These are phyloP conservation scores for Talaromyces proteolyticus DNA, from an alignment of 495 filamentous ascomycete genomes.

Conservation along the genomic window DNA sequence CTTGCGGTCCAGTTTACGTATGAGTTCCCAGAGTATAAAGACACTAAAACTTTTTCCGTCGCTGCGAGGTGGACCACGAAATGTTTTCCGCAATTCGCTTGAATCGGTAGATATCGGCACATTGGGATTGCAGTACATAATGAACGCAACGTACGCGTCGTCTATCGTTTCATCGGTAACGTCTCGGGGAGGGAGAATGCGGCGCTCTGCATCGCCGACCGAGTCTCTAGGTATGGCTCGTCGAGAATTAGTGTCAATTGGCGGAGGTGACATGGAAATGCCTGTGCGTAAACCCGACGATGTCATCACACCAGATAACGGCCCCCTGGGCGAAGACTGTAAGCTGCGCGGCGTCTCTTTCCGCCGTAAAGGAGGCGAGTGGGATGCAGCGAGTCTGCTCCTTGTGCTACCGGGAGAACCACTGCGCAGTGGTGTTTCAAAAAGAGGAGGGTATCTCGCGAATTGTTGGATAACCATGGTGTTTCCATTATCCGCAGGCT, in stretches of 20 bases:
- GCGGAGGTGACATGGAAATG: conserved; percentile 31
- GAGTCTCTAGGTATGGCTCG: conserved; percentile 27
- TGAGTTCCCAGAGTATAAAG: conserved; percentile 74
- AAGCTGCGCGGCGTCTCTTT: conserved; percentile 39
- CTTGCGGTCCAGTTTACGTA: conserved; percentile 73
- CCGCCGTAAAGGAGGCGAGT: conserved; percentile 34
- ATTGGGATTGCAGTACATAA: conserved; percentile 86
- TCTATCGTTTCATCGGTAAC: conserved; percentile 74
- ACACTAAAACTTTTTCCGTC: conserved; percentile 90
- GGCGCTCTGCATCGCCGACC: conserved; percentile 28
- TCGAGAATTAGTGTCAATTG: conserved; percentile 25
- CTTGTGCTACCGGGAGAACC: conserved; percentile 39
- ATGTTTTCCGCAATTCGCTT: conserved; percentile 68
- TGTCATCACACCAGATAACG: conserved; percentile 21
- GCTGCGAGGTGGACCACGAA: conserved; percentile 81
- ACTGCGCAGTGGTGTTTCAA: conserved; percentile 35
- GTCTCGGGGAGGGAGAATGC: conserved; percentile 58
- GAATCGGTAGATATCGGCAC: conserved; percentile 68
- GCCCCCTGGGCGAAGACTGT: conserved; percentile 35
- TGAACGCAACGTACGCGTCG: conserved; percentile 81
- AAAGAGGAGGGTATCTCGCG: conserved; percentile 33
- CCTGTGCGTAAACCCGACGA: conserved; percentile 26
- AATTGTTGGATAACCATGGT: conserved; percentile 37
- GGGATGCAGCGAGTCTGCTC: conserved; percentile 30
- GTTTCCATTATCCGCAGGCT: conserved; percentile 2